Evolutionary conservation across 768 basidiomycete species (phyloP), one percentile per base, ranked within the genome.

Genomic region (Russula sp.): DNA sequence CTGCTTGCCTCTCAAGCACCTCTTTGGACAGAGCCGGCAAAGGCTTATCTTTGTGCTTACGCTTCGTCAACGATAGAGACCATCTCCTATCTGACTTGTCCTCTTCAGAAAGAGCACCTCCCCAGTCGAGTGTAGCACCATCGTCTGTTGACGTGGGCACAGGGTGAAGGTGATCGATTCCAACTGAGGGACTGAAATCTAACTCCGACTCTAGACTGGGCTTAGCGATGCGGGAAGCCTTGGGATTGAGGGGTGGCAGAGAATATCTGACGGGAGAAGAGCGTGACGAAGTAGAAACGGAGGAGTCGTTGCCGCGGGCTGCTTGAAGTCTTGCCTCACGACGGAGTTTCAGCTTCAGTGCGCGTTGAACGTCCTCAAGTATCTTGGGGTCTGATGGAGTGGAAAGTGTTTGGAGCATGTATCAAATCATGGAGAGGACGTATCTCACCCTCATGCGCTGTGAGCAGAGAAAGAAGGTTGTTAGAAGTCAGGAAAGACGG

Each of bases 351-450:
- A 88, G 73, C 59, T 81, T 83, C 35, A 92, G 69, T 6, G 87
- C 89, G 56, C 83, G 82, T 66, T 90, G 87, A 7, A 92, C 87
- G 64, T 91, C 90, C 70, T 87, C 88, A 56, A 91, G 71, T 64
- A 92, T 86, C 66, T 79, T 79, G n/a, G 89, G 87, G 74, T 92
- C 89, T 92, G 68, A 35, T 47, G 3, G 6, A 13, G 36, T 8
- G 53, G 36, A 22, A 35, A 42, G 65, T 59, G 35, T 49, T 64
- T 58, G 38, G 61, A 66, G 56, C 71, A 42, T 38, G 18, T 55
- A 56, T 34, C 14, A 10, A 18, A 38, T 32, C 20, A 46, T n/a
- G 5, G 14, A n/a, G 10, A 56, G n/a, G n/a, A 56, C 32, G n/a
- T 39, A 47, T 11, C 77, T 76, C 79, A 79, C 88, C 88, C 82